These are phyloP conservation scores for Colletotrichum chrysophilum DNA, from an alignment of 2,329 filamentous ascomycete species.

Conservation along the genomic window DNA sequence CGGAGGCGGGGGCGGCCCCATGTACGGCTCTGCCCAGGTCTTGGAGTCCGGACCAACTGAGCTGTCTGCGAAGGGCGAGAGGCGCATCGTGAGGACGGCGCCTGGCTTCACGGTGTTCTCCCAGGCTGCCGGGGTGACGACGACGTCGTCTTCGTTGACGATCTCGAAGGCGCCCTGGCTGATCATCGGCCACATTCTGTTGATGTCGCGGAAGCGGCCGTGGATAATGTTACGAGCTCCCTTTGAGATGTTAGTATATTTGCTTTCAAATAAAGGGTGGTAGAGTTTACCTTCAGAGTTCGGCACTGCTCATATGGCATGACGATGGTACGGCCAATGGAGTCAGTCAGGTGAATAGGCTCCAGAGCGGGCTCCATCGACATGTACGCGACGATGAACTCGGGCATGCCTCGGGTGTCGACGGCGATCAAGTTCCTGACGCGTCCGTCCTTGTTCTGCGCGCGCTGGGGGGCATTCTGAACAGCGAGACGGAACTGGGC, in stretches of 20 bases:
- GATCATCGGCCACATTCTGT: constrained; percentile 2
- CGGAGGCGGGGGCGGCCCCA: not conserved
- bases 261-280: too few relatives aligned
- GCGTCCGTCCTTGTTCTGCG: constrained; percentile 4
- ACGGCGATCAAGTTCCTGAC: constrained; percentile 1
- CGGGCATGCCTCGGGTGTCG: not conserved
- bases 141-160: not conserved
- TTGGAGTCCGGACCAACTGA: not conserved
- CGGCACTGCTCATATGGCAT: constrained; percentile 5
- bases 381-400: constrained; percentile 9
- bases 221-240: constrained; percentile 1
- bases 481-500: not conserved
- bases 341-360: constrained; percentile 1
- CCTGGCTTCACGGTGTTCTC: constrained; percentile 6
- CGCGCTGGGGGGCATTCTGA: not conserved
- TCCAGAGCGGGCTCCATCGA: constrained; percentile 1
- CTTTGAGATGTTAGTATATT: not conserved
- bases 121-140: constrained; percentile 8
- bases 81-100: not conserved
- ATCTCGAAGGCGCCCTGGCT: constrained; percentile 5
- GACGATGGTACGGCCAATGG: not conserved
- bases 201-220: not conserved
- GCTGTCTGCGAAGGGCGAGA: constrained; percentile 7
- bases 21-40: not conserved
- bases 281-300: not conserved